Base-by-base conservation (phyloP, 75 land plant genomes). In the Sequoia sempervirens region DNA sequence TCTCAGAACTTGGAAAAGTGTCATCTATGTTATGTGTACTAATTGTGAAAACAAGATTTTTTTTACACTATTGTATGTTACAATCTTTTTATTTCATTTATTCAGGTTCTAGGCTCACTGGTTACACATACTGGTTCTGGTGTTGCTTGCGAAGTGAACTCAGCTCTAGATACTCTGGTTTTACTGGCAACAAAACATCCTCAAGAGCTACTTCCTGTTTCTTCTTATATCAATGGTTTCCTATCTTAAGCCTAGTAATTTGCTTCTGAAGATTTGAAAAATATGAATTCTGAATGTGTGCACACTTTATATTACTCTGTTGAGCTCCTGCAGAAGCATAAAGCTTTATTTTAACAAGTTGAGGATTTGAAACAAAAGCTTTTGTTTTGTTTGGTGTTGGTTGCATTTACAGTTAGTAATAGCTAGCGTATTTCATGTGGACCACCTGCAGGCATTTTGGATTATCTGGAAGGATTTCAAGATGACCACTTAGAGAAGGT, bases 91-190 rank as follows among this genome's bases (percentile, higher is more conserved):
- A 84, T 45, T 23, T 23, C 17, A 20, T 79, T 87, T 50, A 15
- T 84, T 72, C 88, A 94, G 97, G 87, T 96, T 47, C 83, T 96
- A 43, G 98, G 98, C 75, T 88, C 91, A n/a, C 83, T 96, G 75
- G 83, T 96, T 56, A 91, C 93, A 26, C 97, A 93, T 88, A 89
- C 91, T 26, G 98, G 98, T 32, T 92, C 98, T 84, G 98, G 97
- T 30, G 64, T 92, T 70, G 58, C 83, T 61, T 81, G 84, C 91
- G 98, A 96, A 91, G 95, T 95, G 11, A 85, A 84, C 84, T 89
- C 98, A 38, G 98, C 98, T 82, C 45, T 96, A 80, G 93, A 95
- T 38, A 84, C 93, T 53, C 82, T 96, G 90, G 82, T 89, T 86
- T 72, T 81, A 13, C 86, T 96, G 72, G 90, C 94, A 46, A 83